Conservation (phyloP, 805 yeast species). For the Starmerella apicola region DNA sequence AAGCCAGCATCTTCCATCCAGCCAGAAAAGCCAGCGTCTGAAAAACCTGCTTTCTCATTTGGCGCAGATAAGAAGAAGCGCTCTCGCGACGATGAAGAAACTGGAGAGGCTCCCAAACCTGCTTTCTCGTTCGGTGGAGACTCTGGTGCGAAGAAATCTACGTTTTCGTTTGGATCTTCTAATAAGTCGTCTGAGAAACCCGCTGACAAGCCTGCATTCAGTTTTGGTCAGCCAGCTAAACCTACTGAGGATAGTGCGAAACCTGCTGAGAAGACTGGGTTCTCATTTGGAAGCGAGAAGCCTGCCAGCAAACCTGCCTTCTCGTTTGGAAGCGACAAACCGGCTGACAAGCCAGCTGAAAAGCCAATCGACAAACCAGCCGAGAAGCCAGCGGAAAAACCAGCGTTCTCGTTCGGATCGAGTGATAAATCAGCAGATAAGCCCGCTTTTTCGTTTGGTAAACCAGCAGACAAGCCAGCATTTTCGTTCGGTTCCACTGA, state of each 20-base stretch:
- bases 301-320: slow-evolving; percentile 7
- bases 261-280: slow-evolving; percentile 2
- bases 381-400: not conserved
- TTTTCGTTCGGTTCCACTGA: slow-evolving; percentile 6
- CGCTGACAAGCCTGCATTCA: slow-evolving; percentile 4
- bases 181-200: slow-evolving; percentile 1
- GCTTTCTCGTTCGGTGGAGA: slow-evolving; percentile 7
- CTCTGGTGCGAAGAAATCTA: slow-evolving; percentile 2
- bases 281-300: not conserved
- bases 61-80: not conserved
- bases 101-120: not conserved
- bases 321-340: slow-evolving; percentile 8
- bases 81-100: not conserved
- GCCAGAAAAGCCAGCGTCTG: not conserved
- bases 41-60: slow-evolving; percentile 6
- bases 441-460: slow-evolving; percentile 9
- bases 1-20: no score
- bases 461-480: slow-evolving; percentile 5
- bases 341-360: slow-evolving; percentile 2
- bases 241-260: not conserved
- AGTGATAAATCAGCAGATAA: slow-evolving; percentile 1
- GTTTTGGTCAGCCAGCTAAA: slow-evolving; percentile 5
- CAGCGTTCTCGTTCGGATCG: not conserved
- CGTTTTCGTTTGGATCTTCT: slow-evolving; percentile 9
- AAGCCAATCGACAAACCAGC: not conserved